Evolutionary conservation across 2,329 filamentous ascomycete genomes (phyloP).

Genomic region (Leptographium galeiforme): DNA sequence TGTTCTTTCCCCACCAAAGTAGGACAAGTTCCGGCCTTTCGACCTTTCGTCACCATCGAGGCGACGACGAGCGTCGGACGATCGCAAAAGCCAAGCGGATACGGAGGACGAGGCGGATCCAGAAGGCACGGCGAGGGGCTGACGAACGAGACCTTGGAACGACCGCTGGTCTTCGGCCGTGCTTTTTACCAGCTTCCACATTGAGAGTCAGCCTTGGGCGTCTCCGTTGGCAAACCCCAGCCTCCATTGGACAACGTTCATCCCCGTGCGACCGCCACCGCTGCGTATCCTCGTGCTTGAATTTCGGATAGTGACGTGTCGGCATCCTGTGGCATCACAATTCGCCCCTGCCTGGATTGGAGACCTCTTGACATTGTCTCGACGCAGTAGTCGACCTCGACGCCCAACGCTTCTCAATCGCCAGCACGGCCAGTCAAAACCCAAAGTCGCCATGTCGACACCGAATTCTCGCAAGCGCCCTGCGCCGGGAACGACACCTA

Average conservation of each 20-base stretch:
- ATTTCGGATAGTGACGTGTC: too few species aligned
- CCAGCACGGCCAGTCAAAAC: not conserved
- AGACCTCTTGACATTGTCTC: not conserved
- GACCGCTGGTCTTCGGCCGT: too few species aligned
- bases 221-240: not conserved
- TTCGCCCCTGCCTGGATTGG: too few species aligned
- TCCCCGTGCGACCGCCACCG: not conserved
- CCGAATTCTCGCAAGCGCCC: slow-evolving; percentile 54
- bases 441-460: slow-evolving; percentile 26
- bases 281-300: not conserved
- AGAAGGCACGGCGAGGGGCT: not conserved
- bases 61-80: not conserved
- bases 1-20: not conserved
- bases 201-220: not conserved
- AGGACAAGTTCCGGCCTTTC: not conserved
- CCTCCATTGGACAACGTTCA: not conserved
- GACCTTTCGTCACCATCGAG: not conserved
- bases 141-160: not conserved
- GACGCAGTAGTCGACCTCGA: too few species aligned
- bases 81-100: not conserved
- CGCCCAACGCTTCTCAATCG: too few species aligned
- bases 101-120: not conserved
- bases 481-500: slow-evolving; percentile 58
- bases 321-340: too few species aligned
- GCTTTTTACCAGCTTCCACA: not conserved